Percentiles rank a stretch among this genome's conserved stretches.
These are phyloP conservation scores for Trapa bicornis DNA, from an alignment of 345 rosid species.

Conservation along the genomic window DNA sequence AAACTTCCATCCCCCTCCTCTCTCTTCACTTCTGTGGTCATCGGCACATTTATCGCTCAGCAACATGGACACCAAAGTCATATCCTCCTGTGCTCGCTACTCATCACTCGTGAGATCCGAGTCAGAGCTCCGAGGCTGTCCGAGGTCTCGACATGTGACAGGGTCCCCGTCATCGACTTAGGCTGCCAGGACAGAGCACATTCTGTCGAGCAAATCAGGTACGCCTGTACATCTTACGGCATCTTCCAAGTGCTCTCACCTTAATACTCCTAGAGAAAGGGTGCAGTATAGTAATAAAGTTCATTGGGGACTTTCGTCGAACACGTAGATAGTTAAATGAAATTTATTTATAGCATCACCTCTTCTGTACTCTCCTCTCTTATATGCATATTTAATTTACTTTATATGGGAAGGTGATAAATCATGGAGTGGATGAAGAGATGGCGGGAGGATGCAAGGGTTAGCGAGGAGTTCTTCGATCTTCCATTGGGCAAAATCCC, in stretches of 20 bases:
- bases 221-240: slow-evolving; percentile 49
- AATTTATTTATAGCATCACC: too few relatives aligned
- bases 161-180: slow-evolving; percentile 61
- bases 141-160: slow-evolving; percentile 35
- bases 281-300: too few relatives aligned
- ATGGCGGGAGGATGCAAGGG: slow-evolving; percentile 28
- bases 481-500: slow-evolving; percentile 27
- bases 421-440: slow-evolving; percentile 43
- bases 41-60: too few relatives aligned
- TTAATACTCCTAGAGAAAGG: background rate
- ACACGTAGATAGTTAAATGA: background rate
- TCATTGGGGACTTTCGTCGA: background rate
- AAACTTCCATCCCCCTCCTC: too few relatives aligned
- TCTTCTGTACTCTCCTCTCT: too few relatives aligned
- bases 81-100: slow-evolving; percentile 44
- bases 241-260: slow-evolving; percentile 49
- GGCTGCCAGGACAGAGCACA: slow-evolving; percentile 30
- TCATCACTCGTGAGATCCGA: slow-evolving; percentile 44
- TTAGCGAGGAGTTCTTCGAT: slow-evolving; percentile 43
- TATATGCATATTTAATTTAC: background rate
- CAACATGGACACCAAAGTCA: slow-evolving; percentile 41
- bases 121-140: slow-evolving; percentile 49
- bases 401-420: slow-evolving; percentile 30
- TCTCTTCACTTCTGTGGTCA: too few relatives aligned
- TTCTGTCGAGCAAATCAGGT: slow-evolving; percentile 26